Base-by-base conservation (phyloP, 192 early-diverging fungal genomes). In the Dimargaris cristalligena region DNA sequence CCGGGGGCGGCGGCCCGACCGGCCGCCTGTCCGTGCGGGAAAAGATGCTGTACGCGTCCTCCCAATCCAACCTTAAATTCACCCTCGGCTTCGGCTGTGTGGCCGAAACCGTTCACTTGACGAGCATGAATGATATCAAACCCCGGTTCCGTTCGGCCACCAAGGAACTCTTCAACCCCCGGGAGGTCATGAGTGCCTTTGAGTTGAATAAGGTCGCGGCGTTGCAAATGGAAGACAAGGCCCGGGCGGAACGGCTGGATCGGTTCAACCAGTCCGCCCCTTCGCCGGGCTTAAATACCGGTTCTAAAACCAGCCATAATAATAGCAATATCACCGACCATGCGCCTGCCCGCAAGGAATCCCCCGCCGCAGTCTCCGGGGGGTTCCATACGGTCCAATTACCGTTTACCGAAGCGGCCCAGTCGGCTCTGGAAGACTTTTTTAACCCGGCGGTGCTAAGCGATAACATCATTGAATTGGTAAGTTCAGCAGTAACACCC, bases 11-110 rank as follows among this genome's bases (percentile, higher is more conserved):
- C 38, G 8, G 38, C 38, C 6, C 38, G 38, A 16, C 38, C 16
- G 38, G 38, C 38, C 38, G 38, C 4, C 71, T 76, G 23, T 62
- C 68, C 10, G 65, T 71, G 8, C 70, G 65, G 50, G 69, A 70
- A 25, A 63, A 68, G 34, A 76, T 76, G 74, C 64, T 76, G 20
- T 76, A 76, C 44, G 71, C 74, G 2, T 67, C 74, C 2, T 70
- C 71, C 46, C 71, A 70, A 55, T 64, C 68, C 1, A 65, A 52
- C 22, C 67, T 76, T 13, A 76, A 72, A 57, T 59, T 44, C 0
- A 71, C 74, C 8, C 63, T 76, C 35, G 74, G 74, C 28, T 63
- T 59, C 14, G 58, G 51, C 1, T 29, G 28, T 32, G 60, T 76
- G 13, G 71, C 48, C 14, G 64, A 65, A 31, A 38, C 66, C 22